These are phyloP conservation scores for Candida bentonensis DNA, from an alignment of 805 yeast genomes.

Conservation along the genomic window DNA sequence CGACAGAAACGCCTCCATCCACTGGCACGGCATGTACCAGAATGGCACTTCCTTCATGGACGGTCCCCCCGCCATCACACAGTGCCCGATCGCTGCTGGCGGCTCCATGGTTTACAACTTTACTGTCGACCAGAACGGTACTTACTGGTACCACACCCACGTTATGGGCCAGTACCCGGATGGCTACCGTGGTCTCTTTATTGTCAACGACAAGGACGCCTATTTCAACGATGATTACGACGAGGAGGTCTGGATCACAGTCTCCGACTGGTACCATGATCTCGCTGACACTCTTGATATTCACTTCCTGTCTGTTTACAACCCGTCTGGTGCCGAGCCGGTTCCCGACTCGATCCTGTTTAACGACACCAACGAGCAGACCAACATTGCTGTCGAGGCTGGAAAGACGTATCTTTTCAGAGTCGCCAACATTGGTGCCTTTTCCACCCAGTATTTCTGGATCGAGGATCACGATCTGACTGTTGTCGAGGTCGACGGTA, in stretches of 20 bases:
- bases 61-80: constrained; percentile 79
- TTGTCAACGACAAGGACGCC: constrained; percentile 56
- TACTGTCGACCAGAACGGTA: constrained; percentile 76
- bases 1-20: constrained; percentile 61
- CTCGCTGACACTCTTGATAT: constrained; percentile 34
- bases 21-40: constrained; percentile 90
- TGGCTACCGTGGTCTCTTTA: constrained; percentile 47
- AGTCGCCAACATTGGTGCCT: constrained; percentile 77
- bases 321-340: constrained; percentile 98
- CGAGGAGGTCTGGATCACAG: constrained; percentile 54
- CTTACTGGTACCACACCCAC: constrained; percentile 97
- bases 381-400: constrained; percentile 49
- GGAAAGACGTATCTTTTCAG: constrained; percentile 73
- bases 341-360: constrained; percentile 70
- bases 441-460: constrained; percentile 78
- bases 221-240: constrained; percentile 54
- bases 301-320: constrained; percentile 51
- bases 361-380: constrained; percentile 59
- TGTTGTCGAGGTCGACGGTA: constrained; percentile 86
- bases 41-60: constrained; percentile 67
- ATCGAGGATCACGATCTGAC: constrained; percentile 80
- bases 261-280: constrained; percentile 85
- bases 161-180: constrained; percentile 83
- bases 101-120: constrained; percentile 70
- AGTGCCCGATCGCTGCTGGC: constrained; percentile 85